Conservation (phyloP, 31 red algal genomes). For the Bonnemaisonia californica region DNA sequence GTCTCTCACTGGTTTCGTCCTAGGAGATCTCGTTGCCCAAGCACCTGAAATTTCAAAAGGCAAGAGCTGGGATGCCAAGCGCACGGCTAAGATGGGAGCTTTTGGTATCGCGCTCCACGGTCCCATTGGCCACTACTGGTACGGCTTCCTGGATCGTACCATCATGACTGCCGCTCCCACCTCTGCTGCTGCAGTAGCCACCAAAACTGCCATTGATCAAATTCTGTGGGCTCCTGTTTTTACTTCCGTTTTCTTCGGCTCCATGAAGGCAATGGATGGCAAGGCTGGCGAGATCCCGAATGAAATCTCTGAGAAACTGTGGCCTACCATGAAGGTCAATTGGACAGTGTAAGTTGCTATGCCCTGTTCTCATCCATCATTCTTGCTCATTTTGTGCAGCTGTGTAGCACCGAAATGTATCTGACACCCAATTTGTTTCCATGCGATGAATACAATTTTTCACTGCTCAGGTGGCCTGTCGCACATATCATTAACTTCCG, state of each 20-base stretch:
- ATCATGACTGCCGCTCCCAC: slow-evolving; percentile 92
- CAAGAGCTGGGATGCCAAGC: slow-evolving; percentile 85
- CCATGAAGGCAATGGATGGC: slow-evolving; percentile 94
- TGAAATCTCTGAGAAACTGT: slow-evolving; percentile 89
- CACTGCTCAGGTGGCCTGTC: slow-evolving; percentile 73
- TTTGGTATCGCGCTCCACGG: slow-evolving; percentile 93
- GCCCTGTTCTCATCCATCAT: too few species aligned
- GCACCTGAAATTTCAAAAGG: slow-evolving; percentile 82
- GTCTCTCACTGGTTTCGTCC: slow-evolving; percentile 93
- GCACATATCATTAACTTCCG: slow-evolving; percentile 98
- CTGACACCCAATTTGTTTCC: too few species aligned
- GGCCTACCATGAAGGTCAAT: slow-evolving; percentile 99
- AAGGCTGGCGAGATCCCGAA: slow-evolving; percentile 65
- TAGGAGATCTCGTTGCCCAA: slow-evolving; percentile 98
- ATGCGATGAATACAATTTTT: too few species aligned
- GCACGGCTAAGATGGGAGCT: slow-evolving; percentile 89
- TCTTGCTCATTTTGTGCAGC: too few species aligned
- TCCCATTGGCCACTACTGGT: slow-evolving; percentile 99
- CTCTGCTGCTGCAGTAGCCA: slow-evolving; percentile 78
- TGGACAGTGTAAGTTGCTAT: slow-evolving; percentile 74
- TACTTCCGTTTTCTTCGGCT: slow-evolving; percentile 92
- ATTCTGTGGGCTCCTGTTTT: slow-evolving; percentile 96
- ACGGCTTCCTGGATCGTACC: slow-evolving; percentile 91
- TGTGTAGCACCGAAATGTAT: too few species aligned
- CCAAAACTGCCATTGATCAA: slow-evolving; percentile 98